Percentiles rank a stretch among this genome's conserved stretches.
phyloP scores from a whole-genome alignment of 495 filamentous ascomycete species.

The Lepidopterella palustris region DNA sequence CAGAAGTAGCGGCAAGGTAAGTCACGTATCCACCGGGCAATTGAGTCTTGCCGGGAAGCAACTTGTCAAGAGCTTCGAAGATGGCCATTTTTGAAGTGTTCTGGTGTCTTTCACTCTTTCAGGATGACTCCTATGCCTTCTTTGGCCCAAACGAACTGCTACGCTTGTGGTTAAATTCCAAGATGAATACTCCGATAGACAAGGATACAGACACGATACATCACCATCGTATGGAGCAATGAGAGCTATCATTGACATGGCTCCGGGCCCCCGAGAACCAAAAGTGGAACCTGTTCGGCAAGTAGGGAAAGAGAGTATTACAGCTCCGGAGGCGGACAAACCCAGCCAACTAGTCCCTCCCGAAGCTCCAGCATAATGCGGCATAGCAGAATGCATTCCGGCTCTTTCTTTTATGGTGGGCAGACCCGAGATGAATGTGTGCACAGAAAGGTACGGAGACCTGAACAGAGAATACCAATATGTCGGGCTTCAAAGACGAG shows the following conservation, averaged over 20 bases:
- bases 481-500: conserved; percentile 3
- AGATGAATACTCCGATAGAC: neutral
- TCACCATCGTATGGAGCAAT: neutral
- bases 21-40: neutral
- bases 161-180: neutral
- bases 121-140: neutral
- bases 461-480: neutral
- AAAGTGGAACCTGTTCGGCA: neutral
- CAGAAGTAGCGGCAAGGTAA: neutral
- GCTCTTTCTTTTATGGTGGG: neutral
- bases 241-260: neutral
- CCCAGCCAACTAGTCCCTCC: neutral
- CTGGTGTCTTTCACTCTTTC: neutral
- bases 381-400: neutral
- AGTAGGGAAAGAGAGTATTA: neutral
- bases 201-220: neutral
- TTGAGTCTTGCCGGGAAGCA: neutral
- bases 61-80: neutral
- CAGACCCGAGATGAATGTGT: neutral
- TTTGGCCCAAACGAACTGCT: neutral
- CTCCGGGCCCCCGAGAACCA: neutral
- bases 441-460: neutral
- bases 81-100: neutral
- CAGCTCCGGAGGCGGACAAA: neutral
- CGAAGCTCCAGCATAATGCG: neutral